Evolutionary conservation across 768 basidiomycete genomes (phyloP).

Genomic region (Wakefieldia striispora): DNA sequence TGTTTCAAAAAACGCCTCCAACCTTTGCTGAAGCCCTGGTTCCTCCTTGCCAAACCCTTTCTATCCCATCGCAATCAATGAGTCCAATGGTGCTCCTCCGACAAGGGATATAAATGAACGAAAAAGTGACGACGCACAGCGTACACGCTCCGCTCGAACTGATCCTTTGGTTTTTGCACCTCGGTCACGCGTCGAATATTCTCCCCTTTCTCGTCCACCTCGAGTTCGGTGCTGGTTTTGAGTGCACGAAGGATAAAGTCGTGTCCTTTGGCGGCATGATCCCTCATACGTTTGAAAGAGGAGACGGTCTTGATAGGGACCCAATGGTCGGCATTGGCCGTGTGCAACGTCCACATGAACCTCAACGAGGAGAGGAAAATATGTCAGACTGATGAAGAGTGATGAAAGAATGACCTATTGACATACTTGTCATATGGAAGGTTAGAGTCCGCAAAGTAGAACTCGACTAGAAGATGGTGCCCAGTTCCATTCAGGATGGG

Average conservation of each 20-base stretch:
- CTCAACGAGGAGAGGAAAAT: slow-evolving; percentile 34
- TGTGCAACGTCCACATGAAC: slow-evolving; percentile 94
- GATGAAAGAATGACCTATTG: background rate
- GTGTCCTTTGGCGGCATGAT: slow-evolving; percentile 55
- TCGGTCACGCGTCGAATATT: slow-evolving; percentile 76
- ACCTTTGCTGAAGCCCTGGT: slow-evolving; percentile 59
- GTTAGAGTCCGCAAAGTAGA: slow-evolving; percentile 97
- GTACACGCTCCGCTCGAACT: slow-evolving; percentile 84
- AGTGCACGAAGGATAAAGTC: slow-evolving; percentile 75
- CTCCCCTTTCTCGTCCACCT: slow-evolving; percentile 69
- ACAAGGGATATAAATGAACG: background rate
- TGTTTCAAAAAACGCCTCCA: slow-evolving; percentile 78
- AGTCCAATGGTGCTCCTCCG: background rate
- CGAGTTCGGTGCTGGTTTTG: slow-evolving; percentile 51
- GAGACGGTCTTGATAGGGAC: slow-evolving; percentile 81
- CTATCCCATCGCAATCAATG: slow-evolving; percentile 37
- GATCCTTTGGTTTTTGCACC: slow-evolving; percentile 72
- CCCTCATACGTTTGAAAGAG: slow-evolving; percentile 95
- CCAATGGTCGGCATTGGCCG: slow-evolving; percentile 83
- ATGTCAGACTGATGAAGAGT: background rate
- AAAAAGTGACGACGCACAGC: slow-evolving; percentile 71
- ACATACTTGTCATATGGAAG: slow-evolving; percentile 83
- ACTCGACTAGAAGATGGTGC: slow-evolving; percentile 66
- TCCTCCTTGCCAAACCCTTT: slow-evolving; percentile 83
- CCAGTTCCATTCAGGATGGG: background rate